These are phyloP conservation scores for Ceratocystis destructans DNA, from an alignment of 2,329 filamentous ascomycete species.

Conservation along the genomic window DNA sequence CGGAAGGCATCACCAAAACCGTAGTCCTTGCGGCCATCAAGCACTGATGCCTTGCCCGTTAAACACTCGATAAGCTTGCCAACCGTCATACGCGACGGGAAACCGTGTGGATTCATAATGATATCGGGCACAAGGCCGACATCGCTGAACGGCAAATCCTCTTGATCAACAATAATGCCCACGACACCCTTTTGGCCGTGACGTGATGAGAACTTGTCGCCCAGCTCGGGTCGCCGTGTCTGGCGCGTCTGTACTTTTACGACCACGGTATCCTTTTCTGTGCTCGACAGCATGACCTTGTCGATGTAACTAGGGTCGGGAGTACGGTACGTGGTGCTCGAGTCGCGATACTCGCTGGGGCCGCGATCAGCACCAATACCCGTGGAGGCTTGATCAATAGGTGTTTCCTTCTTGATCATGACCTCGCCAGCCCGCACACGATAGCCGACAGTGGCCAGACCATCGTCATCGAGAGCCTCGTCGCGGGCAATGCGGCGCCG, in stretches of 20 bases:
- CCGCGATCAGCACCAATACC: conserved; percentile 55
- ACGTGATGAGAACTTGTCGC: conserved; percentile 96
- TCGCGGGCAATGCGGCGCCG: conserved; percentile 53
- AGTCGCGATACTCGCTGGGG: conserved; percentile 50
- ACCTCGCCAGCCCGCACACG: conserved; percentile 65
- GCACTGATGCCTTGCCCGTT: conserved; percentile 81
- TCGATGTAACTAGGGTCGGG: conserved; percentile 81
- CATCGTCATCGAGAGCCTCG: conserved; percentile 65
- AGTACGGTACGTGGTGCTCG: conserved; percentile 65
- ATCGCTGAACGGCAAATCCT: conserved; percentile 93
- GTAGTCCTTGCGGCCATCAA: conserved; percentile 76
- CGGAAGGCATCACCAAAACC: conserved; percentile 70
- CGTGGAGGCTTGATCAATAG: conserved; percentile 60
- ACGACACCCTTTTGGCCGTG: conserved; percentile 98
- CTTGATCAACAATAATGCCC: conserved; percentile 89
- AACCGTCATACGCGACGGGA: conserved; percentile 98
- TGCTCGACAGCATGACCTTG: conserved; percentile 87
- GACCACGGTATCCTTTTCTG: conserved; percentile 70
- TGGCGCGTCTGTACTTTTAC: conserved; percentile 96
- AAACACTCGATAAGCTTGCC: conserved; percentile 94
- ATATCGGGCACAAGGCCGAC: conserved; percentile 87
- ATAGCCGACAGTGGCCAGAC: conserved; percentile 74
- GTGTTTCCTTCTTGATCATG: conserved; percentile 81
- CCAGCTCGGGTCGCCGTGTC: conserved; percentile 83
- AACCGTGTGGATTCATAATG: conserved; percentile 99